Evolutionary conservation across 768 basidiomycete genomes (phyloP).

Genomic region (Suillus ampliporus): DNA sequence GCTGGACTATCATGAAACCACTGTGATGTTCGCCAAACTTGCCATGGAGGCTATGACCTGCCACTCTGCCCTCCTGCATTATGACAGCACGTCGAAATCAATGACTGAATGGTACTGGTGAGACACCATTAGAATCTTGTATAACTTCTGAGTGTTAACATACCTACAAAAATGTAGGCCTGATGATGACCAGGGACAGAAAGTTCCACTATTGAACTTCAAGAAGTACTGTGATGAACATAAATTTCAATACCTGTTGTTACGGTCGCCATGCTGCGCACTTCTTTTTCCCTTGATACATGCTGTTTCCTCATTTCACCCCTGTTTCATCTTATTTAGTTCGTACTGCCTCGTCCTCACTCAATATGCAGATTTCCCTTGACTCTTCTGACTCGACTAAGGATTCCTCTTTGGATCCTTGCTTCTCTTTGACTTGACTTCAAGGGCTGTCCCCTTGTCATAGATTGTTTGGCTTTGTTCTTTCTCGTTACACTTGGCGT

Average conservation of each 20-base stretch:
- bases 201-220: neutral
- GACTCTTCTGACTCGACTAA: too few relatives aligned
- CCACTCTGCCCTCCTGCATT: neutral
- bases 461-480: too few relatives aligned
- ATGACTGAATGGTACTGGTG: neutral
- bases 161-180: neutral
- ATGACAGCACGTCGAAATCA: neutral
- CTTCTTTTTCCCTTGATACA: too few relatives aligned
- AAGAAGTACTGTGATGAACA: neutral
- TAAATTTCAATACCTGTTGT: slow-evolving; percentile 8
- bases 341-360: too few relatives aligned
- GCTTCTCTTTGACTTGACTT: too few relatives aligned
- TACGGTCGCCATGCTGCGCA: too few relatives aligned
- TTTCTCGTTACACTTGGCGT: too few relatives aligned
- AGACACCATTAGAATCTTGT: neutral
- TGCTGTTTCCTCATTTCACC: too few relatives aligned
- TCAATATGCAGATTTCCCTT: too few relatives aligned
- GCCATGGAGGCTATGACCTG: neutral
- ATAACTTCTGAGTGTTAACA: neutral
- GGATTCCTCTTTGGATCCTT: too few relatives aligned
- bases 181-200: neutral
- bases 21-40: neutral
- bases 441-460: too few relatives aligned
- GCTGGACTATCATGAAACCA: neutral
- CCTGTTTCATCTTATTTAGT: too few relatives aligned